Percentiles rank a stretch among this genome's conserved stretches.
phyloP scores from a whole-genome alignment of 2,329 filamentous ascomycete species.

The Penicillium sp. region DNA sequence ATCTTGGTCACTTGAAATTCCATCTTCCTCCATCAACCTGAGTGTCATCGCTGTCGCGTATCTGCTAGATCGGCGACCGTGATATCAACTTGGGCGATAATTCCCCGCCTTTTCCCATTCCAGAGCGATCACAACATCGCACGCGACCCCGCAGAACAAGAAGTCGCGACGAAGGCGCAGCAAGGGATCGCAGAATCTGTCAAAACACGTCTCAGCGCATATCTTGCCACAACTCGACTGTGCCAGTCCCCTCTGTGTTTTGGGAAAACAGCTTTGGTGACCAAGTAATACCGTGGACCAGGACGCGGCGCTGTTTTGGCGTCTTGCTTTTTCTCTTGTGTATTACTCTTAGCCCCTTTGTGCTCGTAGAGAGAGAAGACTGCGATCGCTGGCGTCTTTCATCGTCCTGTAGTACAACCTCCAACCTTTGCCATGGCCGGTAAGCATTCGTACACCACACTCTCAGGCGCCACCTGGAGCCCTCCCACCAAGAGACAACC shows the following conservation, averaged over 20 bases:
- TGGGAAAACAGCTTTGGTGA: slow-evolving; percentile 23
- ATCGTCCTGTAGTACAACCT: slow-evolving; percentile 40
- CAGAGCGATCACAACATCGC: slow-evolving; percentile 7
- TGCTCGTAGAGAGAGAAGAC: slow-evolving; percentile 40
- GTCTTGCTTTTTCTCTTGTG: slow-evolving; percentile 38
- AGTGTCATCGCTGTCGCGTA: slow-evolving; percentile 1
- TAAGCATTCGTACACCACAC: slow-evolving; percentile 51
- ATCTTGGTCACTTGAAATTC: not conserved
- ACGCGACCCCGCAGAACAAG: slow-evolving; percentile 32
- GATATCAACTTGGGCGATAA: not conserved
- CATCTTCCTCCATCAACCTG: not conserved
- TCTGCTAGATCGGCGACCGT: not conserved
- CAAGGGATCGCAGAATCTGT: slow-evolving; percentile 22
- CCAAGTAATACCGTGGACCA: slow-evolving; percentile 36
- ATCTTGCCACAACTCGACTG: slow-evolving; percentile 12
- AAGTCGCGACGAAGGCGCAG: slow-evolving; percentile 27
- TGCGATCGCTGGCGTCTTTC: slow-evolving; percentile 28
- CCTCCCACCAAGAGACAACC: slow-evolving; percentile 3
- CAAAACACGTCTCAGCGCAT: slow-evolving; percentile 17
- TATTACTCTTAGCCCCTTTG: slow-evolving; percentile 41
- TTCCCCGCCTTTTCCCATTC: not conserved
- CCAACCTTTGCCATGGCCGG: slow-evolving; percentile 54
- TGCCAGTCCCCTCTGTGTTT: slow-evolving; percentile 13
- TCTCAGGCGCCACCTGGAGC: slow-evolving; percentile 7
- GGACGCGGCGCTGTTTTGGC: slow-evolving; percentile 29